Percentiles rank a stretch among this genome's conserved stretches.
phyloP scores from a whole-genome alignment of 768 basidiomycete genomes.

The Dendrothele bispora region DNA sequence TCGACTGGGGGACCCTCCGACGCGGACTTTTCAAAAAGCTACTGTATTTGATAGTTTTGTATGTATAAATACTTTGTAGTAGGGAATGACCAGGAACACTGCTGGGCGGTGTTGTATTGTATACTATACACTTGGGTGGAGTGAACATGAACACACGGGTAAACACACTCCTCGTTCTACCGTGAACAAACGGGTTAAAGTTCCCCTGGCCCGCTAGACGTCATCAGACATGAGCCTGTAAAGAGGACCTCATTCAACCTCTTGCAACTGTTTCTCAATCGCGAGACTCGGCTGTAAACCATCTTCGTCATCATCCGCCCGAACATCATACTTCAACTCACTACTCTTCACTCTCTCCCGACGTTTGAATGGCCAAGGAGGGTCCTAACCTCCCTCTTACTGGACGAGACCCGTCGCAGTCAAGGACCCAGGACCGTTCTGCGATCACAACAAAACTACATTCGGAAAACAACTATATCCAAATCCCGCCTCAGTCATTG shows the following conservation, averaged over 20 bases:
- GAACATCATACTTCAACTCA: background rate
- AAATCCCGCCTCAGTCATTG: conserved; percentile 48
- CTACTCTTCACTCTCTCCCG: background rate
- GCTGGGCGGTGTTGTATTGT: no score
- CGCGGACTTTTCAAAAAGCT: conserved; percentile 18
- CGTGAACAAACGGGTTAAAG: background rate
- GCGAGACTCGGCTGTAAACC: background rate
- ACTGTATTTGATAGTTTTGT: background rate
- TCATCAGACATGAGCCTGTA: background rate
- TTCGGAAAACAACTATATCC: conserved; percentile 44
- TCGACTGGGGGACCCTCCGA: conserved; percentile 3
- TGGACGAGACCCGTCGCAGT: conserved; percentile 49
- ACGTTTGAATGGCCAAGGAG: conserved; percentile 12
- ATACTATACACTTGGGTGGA: no score
- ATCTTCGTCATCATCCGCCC: background rate
- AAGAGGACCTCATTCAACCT: background rate
- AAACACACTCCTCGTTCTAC: no score
- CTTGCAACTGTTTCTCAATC: background rate
- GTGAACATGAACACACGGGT: no score
- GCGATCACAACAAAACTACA: conserved; percentile 59
- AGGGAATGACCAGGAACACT: no score
- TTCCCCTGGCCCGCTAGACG: background rate
- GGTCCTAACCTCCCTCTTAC: conserved; percentile 18
- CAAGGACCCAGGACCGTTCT: conserved; percentile 54
- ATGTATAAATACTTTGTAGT: background rate